These are phyloP conservation scores for Cerrena zonata DNA, from an alignment of 1,284 basidiomycete species.

Conservation along the genomic window DNA sequence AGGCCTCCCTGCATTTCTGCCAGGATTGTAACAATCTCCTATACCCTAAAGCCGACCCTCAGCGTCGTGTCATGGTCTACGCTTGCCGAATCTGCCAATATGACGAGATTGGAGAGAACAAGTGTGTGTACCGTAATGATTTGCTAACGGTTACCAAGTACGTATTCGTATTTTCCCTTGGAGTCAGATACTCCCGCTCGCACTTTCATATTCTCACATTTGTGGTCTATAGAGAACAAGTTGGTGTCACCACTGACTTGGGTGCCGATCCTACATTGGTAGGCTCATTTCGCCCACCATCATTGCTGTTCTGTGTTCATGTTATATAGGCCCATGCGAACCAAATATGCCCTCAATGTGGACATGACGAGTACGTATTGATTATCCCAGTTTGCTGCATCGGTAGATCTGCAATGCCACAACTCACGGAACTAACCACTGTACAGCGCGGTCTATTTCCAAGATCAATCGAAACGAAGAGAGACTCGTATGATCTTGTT, in stretches of 20 bases:
- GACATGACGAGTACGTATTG: constrained; percentile 62
- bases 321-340: constrained; percentile 60
- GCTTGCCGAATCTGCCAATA: constrained; percentile 90
- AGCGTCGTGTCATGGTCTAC: constrained; percentile 83
- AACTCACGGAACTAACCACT: constrained; percentile 1
- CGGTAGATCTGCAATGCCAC: background rate
- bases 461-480: constrained; percentile 90
- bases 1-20: constrained; percentile 82
- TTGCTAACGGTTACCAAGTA: constrained; percentile 90
- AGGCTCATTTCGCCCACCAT: constrained; percentile 18
- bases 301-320: constrained; percentile 1
- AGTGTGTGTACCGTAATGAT: constrained; percentile 91
- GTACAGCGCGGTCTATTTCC: constrained; percentile 80
- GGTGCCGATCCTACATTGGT: constrained; percentile 89
- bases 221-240: constrained; percentile 66
- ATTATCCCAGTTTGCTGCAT: background rate
- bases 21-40: constrained; percentile 92
- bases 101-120: constrained; percentile 81
- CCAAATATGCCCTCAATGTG: constrained; percentile 65
- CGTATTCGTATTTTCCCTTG: constrained; percentile 26
- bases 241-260: constrained; percentile 86
- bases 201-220: background rate
- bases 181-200: background rate
- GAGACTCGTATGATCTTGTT: constrained; percentile 91
- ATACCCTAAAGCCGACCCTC: constrained; percentile 86